Conservation (phyloP, 1,139 yeast species). For the Hemisphaericaspora subhashii region DNA sequence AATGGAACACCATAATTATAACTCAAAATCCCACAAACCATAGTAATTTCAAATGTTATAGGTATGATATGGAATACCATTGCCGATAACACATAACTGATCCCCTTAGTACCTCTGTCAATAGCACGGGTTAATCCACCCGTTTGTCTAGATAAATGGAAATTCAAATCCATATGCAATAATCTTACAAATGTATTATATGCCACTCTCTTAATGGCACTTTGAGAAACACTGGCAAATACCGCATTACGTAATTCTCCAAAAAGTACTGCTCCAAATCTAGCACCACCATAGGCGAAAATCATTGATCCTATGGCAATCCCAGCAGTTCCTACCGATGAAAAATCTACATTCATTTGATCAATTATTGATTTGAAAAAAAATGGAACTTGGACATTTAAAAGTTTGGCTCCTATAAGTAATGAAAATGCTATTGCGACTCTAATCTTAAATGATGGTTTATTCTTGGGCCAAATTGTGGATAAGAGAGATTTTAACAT, state of each 20-base stretch:
- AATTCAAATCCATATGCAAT: slow-evolving; percentile 80
- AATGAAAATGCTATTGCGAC: slow-evolving; percentile 74
- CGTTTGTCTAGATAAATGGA: slow-evolving; percentile 88
- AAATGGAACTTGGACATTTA: slow-evolving; percentile 95
- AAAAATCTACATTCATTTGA: slow-evolving; percentile 91
- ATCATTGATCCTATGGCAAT: slow-evolving; percentile 72
- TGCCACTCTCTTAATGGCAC: slow-evolving; percentile 90
- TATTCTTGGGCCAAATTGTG: slow-evolving; percentile 89
- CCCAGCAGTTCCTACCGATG: slow-evolving; percentile 56
- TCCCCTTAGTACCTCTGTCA: slow-evolving; percentile 97
- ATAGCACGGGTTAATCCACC: slow-evolving; percentile 96
- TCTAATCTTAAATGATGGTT: slow-evolving; percentile 66
- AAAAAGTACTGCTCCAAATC: slow-evolving; percentile 91
- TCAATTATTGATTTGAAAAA: slow-evolving; percentile 88
- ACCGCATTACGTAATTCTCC: slow-evolving; percentile 95
- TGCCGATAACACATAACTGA: slow-evolving; percentile 86
- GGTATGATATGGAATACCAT: slow-evolving; percentile 98
- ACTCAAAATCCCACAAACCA: slow-evolving; percentile 91
- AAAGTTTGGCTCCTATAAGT: slow-evolving; percentile 74
- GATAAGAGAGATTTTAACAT: slow-evolving; percentile 63
- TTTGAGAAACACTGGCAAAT: slow-evolving; percentile 93
- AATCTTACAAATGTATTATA: slow-evolving; percentile 82
- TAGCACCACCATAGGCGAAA: slow-evolving; percentile 87
- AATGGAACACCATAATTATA: slow-evolving; percentile 87
- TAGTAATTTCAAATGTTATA: slow-evolving; percentile 82